Conservation (phyloP, 2,329 filamentous ascomycete species). For the Ophiostoma piceae region DNA sequence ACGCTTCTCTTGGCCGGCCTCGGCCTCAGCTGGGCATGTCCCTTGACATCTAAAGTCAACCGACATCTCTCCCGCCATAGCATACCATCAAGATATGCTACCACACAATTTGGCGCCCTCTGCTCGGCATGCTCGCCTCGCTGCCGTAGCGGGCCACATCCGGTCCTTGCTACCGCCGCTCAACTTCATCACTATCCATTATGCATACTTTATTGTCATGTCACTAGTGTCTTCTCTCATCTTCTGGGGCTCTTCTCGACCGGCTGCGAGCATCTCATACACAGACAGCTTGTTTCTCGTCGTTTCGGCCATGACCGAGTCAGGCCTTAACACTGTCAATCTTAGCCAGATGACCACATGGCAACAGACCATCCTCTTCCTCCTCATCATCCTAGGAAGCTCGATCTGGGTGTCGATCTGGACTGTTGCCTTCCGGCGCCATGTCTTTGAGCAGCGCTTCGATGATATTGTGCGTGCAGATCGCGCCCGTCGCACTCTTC, state of each 20-base stretch:
- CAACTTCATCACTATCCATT: slow-evolving; percentile 61
- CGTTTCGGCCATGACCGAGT: slow-evolving; percentile 61
- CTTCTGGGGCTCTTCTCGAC: slow-evolving; percentile 54
- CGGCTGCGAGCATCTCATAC: slow-evolving; percentile 50
- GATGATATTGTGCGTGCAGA: slow-evolving; percentile 46
- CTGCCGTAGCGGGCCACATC: slow-evolving; percentile 31
- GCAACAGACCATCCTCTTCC: slow-evolving; percentile 60
- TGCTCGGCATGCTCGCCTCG: not conserved
- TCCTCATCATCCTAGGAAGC: slow-evolving; percentile 59
- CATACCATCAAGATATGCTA: not conserved
- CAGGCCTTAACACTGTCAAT: slow-evolving; percentile 60
- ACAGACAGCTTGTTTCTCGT: slow-evolving; percentile 60
- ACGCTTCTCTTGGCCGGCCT: not conserved
- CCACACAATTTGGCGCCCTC: not conserved
- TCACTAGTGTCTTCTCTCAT: slow-evolving; percentile 52
- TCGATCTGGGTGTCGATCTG: slow-evolving; percentile 60
- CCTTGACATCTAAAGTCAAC: not conserved
- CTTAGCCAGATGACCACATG: slow-evolving; percentile 58
- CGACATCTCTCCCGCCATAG: not conserved
- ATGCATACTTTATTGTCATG: slow-evolving; percentile 57
- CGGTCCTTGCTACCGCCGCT: slow-evolving; percentile 43
- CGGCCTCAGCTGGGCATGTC: not conserved
- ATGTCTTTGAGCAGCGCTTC: slow-evolving; percentile 58
- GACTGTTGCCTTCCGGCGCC: slow-evolving; percentile 56
- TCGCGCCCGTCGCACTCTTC: slow-evolving; percentile 31